Conservation (phyloP, 2,329 filamentous ascomycete species). For the Paraphoma sp. region DNA sequence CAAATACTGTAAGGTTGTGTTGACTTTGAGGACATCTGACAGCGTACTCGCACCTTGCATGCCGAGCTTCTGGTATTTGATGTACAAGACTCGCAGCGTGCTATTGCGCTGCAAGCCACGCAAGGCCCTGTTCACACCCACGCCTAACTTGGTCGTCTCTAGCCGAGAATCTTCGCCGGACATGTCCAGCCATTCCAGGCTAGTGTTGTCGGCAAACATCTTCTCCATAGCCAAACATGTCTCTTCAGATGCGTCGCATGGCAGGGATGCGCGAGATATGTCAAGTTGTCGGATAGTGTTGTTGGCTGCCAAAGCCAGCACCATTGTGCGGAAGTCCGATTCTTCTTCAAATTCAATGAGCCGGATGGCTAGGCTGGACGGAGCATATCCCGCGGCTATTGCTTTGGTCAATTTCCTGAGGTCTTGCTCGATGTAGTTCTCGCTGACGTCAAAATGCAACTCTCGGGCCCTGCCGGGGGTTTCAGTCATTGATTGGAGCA, state of each 20-base stretch:
- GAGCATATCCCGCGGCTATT: slow-evolving; percentile 61
- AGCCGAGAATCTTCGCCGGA: slow-evolving; percentile 74
- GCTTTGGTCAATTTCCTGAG: slow-evolving; percentile 60
- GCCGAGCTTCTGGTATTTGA: slow-evolving; percentile 73
- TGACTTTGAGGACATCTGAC: slow-evolving; percentile 71
- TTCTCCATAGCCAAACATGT: slow-evolving; percentile 69
- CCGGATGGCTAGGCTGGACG: slow-evolving; percentile 69
- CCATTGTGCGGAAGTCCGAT: slow-evolving; percentile 67
- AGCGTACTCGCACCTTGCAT: slow-evolving; percentile 73
- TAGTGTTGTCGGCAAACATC: slow-evolving; percentile 72
- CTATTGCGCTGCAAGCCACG: slow-evolving; percentile 69
- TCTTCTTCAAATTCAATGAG: slow-evolving; percentile 74
- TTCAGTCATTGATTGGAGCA: slow-evolving; percentile 68
- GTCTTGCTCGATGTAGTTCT: slow-evolving; percentile 64
- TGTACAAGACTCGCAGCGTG: slow-evolving; percentile 66
- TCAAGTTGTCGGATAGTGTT: slow-evolving; percentile 69
- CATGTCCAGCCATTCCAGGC: slow-evolving; percentile 70
- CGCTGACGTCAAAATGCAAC: slow-evolving; percentile 71
- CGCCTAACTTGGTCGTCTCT: slow-evolving; percentile 73
- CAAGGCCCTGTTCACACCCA: slow-evolving; percentile 71
- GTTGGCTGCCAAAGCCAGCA: slow-evolving; percentile 68
- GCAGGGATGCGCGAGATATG: slow-evolving; percentile 73
- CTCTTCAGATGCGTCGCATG: slow-evolving; percentile 71
- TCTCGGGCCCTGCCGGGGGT: slow-evolving; percentile 59
- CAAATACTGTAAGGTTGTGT: slow-evolving; percentile 67